A percentile compares a stretch with the other conserved stretches of the same genome.
These are phyloP conservation scores for Elsinoe ampelina DNA, from an alignment of 2,329 filamentous ascomycete species.

Conservation along the genomic window DNA sequence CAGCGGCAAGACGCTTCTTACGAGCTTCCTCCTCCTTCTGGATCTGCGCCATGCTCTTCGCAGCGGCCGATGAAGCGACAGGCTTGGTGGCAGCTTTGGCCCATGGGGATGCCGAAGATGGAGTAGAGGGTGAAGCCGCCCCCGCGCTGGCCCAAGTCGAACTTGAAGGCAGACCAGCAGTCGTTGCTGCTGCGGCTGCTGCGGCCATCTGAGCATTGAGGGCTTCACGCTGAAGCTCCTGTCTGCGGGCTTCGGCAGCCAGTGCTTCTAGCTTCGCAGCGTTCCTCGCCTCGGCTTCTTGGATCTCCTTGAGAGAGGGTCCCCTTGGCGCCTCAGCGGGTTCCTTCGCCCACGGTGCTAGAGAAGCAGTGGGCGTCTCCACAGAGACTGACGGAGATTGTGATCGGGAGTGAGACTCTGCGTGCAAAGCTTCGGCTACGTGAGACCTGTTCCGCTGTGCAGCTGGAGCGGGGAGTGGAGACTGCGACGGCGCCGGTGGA, in stretches of 20 bases:
- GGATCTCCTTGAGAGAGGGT: conserved; percentile 90
- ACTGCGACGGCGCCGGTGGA: conserved; percentile 64
- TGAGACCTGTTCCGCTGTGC: conserved; percentile 78
- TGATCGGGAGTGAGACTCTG: conserved; percentile 61
- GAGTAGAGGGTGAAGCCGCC: conserved; percentile 56
- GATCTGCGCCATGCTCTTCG: conserved; percentile 92
- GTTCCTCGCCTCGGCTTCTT: conserved; percentile 88
- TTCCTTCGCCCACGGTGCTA: conserved; percentile 95
- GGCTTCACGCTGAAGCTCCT: conserved; percentile 69
- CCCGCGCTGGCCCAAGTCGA: conserved; percentile 85
- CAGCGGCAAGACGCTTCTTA: conserved; percentile 62
- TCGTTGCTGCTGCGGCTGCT: conserved; percentile 38
- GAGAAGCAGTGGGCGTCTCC: conserved; percentile 57
- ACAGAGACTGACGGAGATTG: conserved; percentile 57
- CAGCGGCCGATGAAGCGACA: conserved; percentile 38
- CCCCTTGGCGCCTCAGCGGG: conserved; percentile 63
- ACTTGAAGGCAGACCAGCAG: conserved; percentile 72
- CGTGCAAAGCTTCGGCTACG: conserved; percentile 62
- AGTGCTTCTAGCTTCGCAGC: conserved; percentile 80
- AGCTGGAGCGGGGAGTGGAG: conserved; percentile 77
- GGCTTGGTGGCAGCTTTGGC: conserved; percentile 51
- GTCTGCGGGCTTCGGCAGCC: conserved; percentile 64
- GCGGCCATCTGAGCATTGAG: conserved; percentile 44
- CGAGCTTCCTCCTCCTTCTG: conserved; percentile 90
- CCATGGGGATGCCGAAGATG: conserved; percentile 52